These are phyloP conservation scores for Erodium texanum DNA, from an alignment of 441 rosid species.

Conservation along the genomic window DNA sequence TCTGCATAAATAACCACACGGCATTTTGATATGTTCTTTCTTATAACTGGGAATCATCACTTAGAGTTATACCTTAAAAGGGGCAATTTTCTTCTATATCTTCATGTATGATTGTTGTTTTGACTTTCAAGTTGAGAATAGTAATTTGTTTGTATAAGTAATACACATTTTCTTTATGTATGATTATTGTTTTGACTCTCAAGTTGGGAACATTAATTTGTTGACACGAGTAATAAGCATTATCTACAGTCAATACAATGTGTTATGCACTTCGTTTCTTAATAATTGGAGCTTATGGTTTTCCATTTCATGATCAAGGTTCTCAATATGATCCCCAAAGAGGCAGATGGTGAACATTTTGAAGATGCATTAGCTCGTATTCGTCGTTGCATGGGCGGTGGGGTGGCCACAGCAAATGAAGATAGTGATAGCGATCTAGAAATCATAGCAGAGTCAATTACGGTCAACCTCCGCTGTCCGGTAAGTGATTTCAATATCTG, in stretches of 20 bases:
- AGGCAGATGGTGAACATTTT: slow-evolving; percentile 23
- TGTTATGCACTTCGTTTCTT: neutral
- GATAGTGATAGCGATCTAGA: slow-evolving; percentile 29
- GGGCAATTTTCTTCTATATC: neutral
- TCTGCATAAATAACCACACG: neutral
- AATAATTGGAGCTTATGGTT: neutral
- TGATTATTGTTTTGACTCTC: neutral
- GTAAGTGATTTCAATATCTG: slow-evolving; percentile 15
- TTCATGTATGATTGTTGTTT: too few species aligned
- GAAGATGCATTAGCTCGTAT: slow-evolving; percentile 26
- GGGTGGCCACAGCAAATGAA: slow-evolving; percentile 17
- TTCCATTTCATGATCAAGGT: slow-evolving; percentile 15
- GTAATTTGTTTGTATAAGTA: too few species aligned
- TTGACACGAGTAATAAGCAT: neutral
- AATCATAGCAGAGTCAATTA: slow-evolving; percentile 26
- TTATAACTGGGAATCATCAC: neutral
- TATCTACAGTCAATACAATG: neutral
- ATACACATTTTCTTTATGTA: neutral
- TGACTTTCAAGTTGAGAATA: too few species aligned
- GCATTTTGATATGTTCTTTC: slow-evolving; percentile 1
- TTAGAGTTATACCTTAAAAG: neutral
- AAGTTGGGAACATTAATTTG: neutral
- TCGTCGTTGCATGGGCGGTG: slow-evolving; percentile 27
- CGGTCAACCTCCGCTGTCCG: slow-evolving; percentile 26
- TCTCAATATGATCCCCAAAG: slow-evolving; percentile 23